Percentiles rank a stretch among this genome's conserved stretches.
Evolutionary conservation across 129 eudicot genomes (phyloP).

Genomic region (Arctium minus): DNA sequence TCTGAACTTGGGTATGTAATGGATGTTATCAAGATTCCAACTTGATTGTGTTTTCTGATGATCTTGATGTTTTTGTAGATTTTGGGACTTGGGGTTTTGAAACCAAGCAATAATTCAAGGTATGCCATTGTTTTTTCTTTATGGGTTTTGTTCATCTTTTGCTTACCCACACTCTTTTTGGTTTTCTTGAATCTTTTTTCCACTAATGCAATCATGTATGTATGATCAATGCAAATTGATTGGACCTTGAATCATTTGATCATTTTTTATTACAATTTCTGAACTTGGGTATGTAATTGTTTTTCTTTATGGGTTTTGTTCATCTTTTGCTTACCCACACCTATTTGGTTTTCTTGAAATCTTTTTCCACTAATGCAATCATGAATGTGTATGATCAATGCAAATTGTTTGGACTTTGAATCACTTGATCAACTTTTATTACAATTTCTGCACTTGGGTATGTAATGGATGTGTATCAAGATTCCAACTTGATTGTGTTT

Average conservation of each 20-base stretch:
- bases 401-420: not conserved
- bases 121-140: slow-evolving; percentile 1
- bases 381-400: not conserved
- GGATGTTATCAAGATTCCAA: slow-evolving; percentile 10
- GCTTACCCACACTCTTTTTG: not conserved
- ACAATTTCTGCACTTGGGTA: slow-evolving; percentile 1
- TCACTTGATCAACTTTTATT: not conserved
- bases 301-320: not conserved
- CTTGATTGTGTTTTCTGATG: slow-evolving; percentile 1
- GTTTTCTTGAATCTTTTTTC: slow-evolving; percentile 7
- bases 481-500: not conserved
- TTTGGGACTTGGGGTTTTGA: slow-evolving; percentile 8
- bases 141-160: slow-evolving; percentile 1
- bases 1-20: slow-evolving; percentile 2
- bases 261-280: slow-evolving; percentile 4
- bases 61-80: slow-evolving; percentile 27
- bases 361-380: not conserved
- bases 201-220: not conserved
- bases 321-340: not conserved
- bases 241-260: not conserved
- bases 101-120: slow-evolving; percentile 18
- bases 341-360: not conserved
- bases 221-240: slow-evolving; percentile 15
- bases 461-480: slow-evolving; percentile 6
- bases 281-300: not conserved